phyloP scores from a whole-genome alignment of 106 monocot species.

The Allium cepa region DNA sequence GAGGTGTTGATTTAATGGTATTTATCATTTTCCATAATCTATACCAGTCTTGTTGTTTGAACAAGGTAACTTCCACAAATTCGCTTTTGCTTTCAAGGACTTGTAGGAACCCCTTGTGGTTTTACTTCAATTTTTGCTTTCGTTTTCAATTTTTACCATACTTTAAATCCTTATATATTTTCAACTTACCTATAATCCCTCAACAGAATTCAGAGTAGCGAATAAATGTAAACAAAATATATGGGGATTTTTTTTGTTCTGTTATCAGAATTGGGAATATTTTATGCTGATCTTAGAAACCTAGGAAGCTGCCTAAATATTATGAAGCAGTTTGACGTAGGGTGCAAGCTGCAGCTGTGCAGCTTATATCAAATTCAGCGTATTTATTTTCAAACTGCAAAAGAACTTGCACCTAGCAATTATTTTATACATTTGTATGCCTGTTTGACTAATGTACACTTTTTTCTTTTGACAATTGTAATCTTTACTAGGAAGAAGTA shows the following conservation, averaged over 20 bases:
- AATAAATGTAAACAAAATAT: background rate
- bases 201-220: background rate
- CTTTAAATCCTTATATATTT: background rate
- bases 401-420: background rate
- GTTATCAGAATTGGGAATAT: too few species aligned
- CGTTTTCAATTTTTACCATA: background rate
- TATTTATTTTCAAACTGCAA: background rate
- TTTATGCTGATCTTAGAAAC: too few species aligned
- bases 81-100: too few species aligned
- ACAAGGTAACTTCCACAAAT: background rate
- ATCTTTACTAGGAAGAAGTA: constrained; percentile 36
- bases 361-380: background rate
- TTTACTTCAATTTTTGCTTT: too few species aligned
- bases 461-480: background rate
- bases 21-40: background rate
- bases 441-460: background rate
- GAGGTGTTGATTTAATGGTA: constrained; percentile 36
- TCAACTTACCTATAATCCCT: background rate
- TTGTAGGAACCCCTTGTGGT: too few species aligned
- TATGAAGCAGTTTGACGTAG: background rate
- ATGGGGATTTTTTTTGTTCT: background rate
- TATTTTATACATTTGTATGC: background rate
- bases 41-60: background rate
- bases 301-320: background rate
- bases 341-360: background rate